Evolutionary conservation across 768 basidiomycete genomes (phyloP), one percentile per base, ranked within the genome.

Genomic region (Amylocystis lapponica): DNA sequence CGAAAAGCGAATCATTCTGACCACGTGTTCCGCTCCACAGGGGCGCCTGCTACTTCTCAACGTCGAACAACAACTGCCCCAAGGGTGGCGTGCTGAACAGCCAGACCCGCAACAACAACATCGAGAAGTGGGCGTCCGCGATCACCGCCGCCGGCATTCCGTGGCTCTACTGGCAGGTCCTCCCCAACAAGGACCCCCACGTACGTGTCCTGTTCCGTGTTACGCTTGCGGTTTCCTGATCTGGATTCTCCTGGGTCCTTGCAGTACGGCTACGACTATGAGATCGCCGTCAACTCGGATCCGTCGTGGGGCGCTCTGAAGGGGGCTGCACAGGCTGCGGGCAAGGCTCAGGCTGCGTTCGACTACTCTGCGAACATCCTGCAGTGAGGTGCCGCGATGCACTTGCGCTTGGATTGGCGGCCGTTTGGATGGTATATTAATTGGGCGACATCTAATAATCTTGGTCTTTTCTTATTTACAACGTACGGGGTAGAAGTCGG

Each of bases 161-260:
- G 4, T 66, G 62, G 64, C 33, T 66, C 17, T 66, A 67, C 45
- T 67, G 67, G 65, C 56, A 68, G 45, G 56, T 65, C 25, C 47
- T 68, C 33, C 66, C 58, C 27, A 65, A 66, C 45, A 35, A 53
- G 6, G 66, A 66, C 34, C 63, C 64, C 11, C 63, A 65, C 42
- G 55, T 65, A 44, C 43, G 60, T 36, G 52, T 25, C 12, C 2
- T 16, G 12, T 14, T 14, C n/a, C n/a, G n/a, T n/a, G n/a, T n/a
- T n/a, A n/a, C n/a, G n/a, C n/a, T 23, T 23, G 2, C 13, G 17
- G 13, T 30, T 9, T n/a, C n/a, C n/a, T n/a, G n/a, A n/a, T n/a
- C n/a, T 16, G 19, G 27, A n/a, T n/a, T 31, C 27, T 37, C 21
- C 17, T n/a, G n/a, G n/a, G n/a, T n/a, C n/a, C n/a, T 39, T 20